Percentiles rank a stretch among this genome's conserved stretches.
phyloP scores from a whole-genome alignment of 208 protist genomes.

The Plasmodiophora brassicae region DNA sequence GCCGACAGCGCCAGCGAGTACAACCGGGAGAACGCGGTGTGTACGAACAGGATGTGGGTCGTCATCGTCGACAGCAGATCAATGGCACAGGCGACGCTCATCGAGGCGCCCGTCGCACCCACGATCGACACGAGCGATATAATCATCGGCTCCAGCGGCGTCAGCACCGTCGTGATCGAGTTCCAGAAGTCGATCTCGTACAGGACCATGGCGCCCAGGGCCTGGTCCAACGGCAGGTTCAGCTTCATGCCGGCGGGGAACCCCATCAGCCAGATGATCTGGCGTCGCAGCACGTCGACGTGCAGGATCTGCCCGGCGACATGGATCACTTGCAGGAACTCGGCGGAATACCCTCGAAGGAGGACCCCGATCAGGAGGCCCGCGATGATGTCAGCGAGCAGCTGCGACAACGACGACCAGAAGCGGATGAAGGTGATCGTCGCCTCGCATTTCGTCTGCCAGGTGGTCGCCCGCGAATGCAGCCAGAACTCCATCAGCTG shows the following conservation, averaged over 20 bases:
- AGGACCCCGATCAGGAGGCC: neutral
- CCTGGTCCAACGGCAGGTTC: neutral
- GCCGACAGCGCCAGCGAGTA: slow-evolving; percentile 13
- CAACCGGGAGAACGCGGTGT: neutral
- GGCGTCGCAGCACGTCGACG: neutral
- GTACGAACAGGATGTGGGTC: slow-evolving; percentile 23
- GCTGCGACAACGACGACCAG: neutral
- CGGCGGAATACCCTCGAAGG: neutral
- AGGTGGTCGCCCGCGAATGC: neutral
- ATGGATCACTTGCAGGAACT: neutral
- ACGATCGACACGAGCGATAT: neutral
- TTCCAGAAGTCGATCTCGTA: slow-evolving; percentile 29
- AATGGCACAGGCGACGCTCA: neutral
- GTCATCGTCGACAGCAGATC: slow-evolving; percentile 29
- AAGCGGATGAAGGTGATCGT: neutral
- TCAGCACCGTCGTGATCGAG: slow-evolving; percentile 1
- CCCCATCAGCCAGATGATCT: slow-evolving; percentile 19
- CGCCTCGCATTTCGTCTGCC: neutral
- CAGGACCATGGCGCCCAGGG: neutral
- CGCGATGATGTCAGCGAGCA: neutral
- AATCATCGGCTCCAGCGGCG: neutral
- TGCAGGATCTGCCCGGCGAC: neutral
- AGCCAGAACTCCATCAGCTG: neutral
- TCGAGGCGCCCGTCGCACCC: neutral
- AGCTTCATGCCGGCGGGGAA: slow-evolving; percentile 9